Percentiles rank a stretch among this genome's conserved stretches.
Conservation (phyloP, 1,139 yeast genomes). For the Nematodospora anomalae region DNA sequence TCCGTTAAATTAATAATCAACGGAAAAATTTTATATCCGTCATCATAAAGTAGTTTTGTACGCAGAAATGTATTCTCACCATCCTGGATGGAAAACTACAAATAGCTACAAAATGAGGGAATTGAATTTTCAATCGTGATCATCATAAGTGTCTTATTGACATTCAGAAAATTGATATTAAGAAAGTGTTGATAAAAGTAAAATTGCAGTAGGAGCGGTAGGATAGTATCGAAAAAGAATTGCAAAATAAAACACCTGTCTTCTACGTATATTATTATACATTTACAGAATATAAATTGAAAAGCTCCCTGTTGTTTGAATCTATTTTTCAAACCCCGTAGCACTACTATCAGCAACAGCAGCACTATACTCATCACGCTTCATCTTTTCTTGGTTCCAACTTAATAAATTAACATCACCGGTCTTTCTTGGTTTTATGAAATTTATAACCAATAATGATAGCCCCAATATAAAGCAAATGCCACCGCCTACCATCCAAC, state of each 20-base stretch:
- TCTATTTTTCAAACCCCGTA: slow-evolving; percentile 19
- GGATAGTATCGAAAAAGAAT: no score
- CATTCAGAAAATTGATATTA: no score
- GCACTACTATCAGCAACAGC: slow-evolving; percentile 11
- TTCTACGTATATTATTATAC: no score
- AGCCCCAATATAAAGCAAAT: slow-evolving; percentile 67
- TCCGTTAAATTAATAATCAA: background rate
- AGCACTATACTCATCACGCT: slow-evolving; percentile 22
- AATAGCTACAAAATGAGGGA: no score
- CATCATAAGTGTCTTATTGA: no score
- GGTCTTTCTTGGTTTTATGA: slow-evolving; percentile 67
- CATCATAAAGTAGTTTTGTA: background rate
- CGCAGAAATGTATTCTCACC: slow-evolving; percentile 1
- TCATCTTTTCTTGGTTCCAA: slow-evolving; percentile 58
- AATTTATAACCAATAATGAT: slow-evolving; percentile 57
- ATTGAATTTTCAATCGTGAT: no score
- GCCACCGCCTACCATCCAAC: slow-evolving; percentile 93
- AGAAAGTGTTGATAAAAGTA: no score
- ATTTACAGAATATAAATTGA: no score
- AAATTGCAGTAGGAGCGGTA: no score
- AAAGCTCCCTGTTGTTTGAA: no score
- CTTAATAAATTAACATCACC: slow-evolving; percentile 73
- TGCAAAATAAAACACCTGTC: no score
- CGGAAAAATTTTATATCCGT: background rate
- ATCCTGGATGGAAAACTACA: no score